phyloP scores from a whole-genome alignment of 2,329 filamentous ascomycete species.

The Fusarium sp. region DNA sequence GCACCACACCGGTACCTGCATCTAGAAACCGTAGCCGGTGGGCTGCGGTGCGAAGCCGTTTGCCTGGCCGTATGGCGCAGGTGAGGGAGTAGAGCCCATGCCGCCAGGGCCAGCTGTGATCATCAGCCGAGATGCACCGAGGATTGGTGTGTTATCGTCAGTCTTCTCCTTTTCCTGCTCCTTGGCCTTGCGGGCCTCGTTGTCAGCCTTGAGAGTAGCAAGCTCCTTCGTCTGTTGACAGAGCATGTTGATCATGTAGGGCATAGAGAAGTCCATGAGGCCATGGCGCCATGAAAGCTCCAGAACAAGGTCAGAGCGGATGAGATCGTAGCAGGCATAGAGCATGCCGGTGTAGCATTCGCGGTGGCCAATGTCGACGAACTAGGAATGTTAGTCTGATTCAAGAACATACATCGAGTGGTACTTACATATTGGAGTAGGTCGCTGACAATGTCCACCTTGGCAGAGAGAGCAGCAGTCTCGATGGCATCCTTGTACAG shows the following conservation, averaged over 20 bases:
- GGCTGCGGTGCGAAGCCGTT: conserved; percentile 92
- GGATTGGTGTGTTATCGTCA: conserved; percentile 92
- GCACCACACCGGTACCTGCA: conserved; percentile 47
- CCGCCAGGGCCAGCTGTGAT: conserved; percentile 86
- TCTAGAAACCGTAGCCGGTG: conserved; percentile 78
- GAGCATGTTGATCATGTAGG: conserved; percentile 99
- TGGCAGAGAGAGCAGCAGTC: conserved; percentile 91
- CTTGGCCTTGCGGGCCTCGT: conserved; percentile 88
- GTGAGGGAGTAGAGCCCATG: conserved; percentile 59
- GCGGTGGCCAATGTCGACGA: conserved; percentile 98
- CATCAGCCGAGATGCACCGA: conserved; percentile 90
- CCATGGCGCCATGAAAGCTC: conserved; percentile 98
- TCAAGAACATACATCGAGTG: not conserved
- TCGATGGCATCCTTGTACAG: conserved; percentile 99
- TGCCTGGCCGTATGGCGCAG: conserved; percentile 76
- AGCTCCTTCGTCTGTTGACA: conserved; percentile 90
- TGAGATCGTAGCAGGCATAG: conserved; percentile 97
- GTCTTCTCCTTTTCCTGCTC: conserved; percentile 81
- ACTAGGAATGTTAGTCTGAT: conserved; percentile 67
- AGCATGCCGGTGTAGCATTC: conserved; percentile 99
- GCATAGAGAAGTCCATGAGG: conserved; percentile 97
- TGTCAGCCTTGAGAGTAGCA: conserved; percentile 88
- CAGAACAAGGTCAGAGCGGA: conserved; percentile 90
- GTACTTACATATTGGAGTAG: conserved; percentile 92
- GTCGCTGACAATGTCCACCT: conserved; percentile 93